Percentiles rank a stretch among this genome's conserved stretches.
Evolutionary conservation across 371 early-diverging fungal species (phyloP).

Genomic region (Amoeboaphelidium occidentale): DNA sequence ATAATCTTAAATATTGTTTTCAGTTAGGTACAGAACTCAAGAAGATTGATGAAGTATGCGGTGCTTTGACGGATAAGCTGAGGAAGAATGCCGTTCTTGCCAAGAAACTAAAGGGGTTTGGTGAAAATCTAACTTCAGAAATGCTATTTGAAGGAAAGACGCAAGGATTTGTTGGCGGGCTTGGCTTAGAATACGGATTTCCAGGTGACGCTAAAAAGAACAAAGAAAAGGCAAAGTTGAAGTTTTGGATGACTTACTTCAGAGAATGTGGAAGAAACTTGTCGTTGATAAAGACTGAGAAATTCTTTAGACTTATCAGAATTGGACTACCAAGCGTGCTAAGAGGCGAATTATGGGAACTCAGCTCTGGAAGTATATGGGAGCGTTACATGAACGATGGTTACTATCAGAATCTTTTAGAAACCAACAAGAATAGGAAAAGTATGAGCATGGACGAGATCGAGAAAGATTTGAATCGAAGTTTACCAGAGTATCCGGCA

Average conservation of each 20-base stretch:
- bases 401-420: conserved; percentile 43
- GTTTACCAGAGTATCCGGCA: conserved; percentile 34
- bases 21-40: not conserved
- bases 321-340: conserved; percentile 72
- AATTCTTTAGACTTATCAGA: conserved; percentile 67
- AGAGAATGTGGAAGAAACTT: conserved; percentile 68
- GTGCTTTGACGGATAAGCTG: conserved; percentile 19
- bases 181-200: conserved; percentile 62
- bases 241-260: conserved; percentile 38
- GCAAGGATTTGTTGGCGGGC: conserved; percentile 27
- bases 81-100: conserved; percentile 35
- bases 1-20: conserved; percentile 7
- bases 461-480: conserved; percentile 81
- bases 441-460: conserved; percentile 74
- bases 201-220: conserved; percentile 43
- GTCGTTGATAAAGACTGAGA: conserved; percentile 47
- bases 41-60: conserved; percentile 21
- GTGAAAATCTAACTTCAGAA: conserved; percentile 47
- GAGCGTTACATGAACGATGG: conserved; percentile 61
- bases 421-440: conserved; percentile 25
- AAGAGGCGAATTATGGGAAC: conserved; percentile 90
- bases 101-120: conserved; percentile 55
- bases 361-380: conserved; percentile 67
- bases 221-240: conserved; percentile 40
- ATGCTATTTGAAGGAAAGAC: conserved; percentile 31